Base-by-base conservation (phyloP, 345 rosid genomes). In the Diplotaxis tenuifolia region DNA sequence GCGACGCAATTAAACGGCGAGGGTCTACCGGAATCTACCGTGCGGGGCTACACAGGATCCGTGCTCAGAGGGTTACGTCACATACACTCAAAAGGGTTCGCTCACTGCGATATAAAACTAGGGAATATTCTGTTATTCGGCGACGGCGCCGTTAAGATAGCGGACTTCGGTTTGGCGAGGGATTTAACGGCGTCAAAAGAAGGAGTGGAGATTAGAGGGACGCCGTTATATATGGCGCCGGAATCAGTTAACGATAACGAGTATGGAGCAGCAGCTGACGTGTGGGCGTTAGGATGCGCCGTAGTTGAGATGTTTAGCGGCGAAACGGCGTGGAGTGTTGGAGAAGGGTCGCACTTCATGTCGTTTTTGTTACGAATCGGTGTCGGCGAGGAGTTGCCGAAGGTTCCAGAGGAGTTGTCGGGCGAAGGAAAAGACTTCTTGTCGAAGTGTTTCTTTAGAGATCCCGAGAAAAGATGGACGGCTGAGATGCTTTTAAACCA, bases 231-330 rank as follows among this genome's bases (percentile, higher is more conserved):
- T 42, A 75, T 89, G 86, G 86, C 97, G 19, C 98, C 96, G 11
- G 98, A 93, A 67, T 82, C 96, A 0, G 88, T 91, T 45, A 81
- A 74, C 21, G 72, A 84, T 3, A 83, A 79, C 62, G 84, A 81
- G 68, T 83, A 86, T 32, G 94, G 87, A 67, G 57, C 92, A 16
- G 84, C 87, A 8, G 82, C 77, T 28, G 98, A 93, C 65, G 82
- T 93, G 10, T 93, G 98, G 97, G 93, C 96, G 2, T 86, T 93
- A 19, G 98, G 97, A 3, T 93, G 97, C 58, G 83, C 84, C 0
- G 86, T 86, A 15, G 84, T 81, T 4, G 94, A 93, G 89, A 93
- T 91, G 98, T 50, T 82, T 15, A 84, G 89, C 1, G 96, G 96
- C 0, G 74, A 81, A 74, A 82, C 84, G 23, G 89, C 92, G 3